Evolutionary conservation across 495 filamentous ascomycete genomes (phyloP).

Genomic region (Terfezia boudieri): DNA sequence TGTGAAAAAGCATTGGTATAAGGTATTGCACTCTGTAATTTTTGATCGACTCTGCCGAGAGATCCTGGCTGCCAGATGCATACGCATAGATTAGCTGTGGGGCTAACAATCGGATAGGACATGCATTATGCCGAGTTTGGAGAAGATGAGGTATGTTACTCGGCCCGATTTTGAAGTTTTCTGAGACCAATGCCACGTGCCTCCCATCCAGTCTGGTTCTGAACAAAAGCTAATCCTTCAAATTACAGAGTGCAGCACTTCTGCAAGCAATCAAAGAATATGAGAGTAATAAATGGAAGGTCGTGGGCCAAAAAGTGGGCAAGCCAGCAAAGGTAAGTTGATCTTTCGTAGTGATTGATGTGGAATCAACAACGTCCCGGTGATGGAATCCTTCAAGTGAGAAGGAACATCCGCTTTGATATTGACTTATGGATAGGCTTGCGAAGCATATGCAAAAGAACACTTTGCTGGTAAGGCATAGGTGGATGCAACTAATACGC

Average conservation of each 20-base stretch:
- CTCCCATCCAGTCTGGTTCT: not conserved
- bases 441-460: slow-evolving; percentile 96
- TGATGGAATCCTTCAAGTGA: not conserved
- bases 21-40: slow-evolving; percentile 30
- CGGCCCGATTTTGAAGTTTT: not conserved
- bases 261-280: slow-evolving; percentile 95
- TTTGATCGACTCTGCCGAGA: not conserved
- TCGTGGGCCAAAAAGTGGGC: slow-evolving; percentile 83
- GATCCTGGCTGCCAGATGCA: not conserved
- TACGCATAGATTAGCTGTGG: not conserved
- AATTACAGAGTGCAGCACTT: slow-evolving; percentile 50
- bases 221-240: not conserved
- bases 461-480: slow-evolving; percentile 34
- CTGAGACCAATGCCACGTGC: not conserved
- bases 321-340: slow-evolving; percentile 77
- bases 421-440: slow-evolving; percentile 38
- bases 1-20: slow-evolving; percentile 99
- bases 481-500: no score
- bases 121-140: slow-evolving; percentile 99
- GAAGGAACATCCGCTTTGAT: slow-evolving; percentile 2
- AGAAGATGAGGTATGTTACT: slow-evolving; percentile 66
- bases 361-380: not conserved
- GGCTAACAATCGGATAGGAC: slow-evolving; percentile 30
- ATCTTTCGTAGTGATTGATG: not conserved
- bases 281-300: slow-evolving; percentile 95